Percentiles rank a stretch among this genome's conserved stretches.
Conservation (phyloP, 2,329 filamentous ascomycete genomes). For the Diplodia intermedia region DNA sequence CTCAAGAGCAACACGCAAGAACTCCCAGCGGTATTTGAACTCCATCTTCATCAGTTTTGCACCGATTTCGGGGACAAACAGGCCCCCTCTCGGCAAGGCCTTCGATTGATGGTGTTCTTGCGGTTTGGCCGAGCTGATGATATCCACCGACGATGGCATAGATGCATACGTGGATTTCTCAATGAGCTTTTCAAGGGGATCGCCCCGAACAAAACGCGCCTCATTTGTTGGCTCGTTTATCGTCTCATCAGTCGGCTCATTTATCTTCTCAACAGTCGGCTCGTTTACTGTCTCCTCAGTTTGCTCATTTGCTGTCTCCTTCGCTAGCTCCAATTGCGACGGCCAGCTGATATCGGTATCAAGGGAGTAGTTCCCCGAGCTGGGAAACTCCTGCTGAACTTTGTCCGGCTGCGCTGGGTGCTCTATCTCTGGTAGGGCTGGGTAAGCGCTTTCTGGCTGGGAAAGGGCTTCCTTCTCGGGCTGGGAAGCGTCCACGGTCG, state of each 20-base stretch:
- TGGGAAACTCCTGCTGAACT: not conserved
- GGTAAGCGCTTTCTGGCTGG: no score
- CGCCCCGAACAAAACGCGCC: not conserved
- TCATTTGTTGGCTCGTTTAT: not conserved
- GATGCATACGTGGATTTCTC: not conserved
- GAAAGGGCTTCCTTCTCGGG: no score
- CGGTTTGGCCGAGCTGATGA: not conserved
- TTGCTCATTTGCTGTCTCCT: not conserved
- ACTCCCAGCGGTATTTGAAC: conserved; percentile 47
- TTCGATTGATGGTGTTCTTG: conserved; percentile 39
- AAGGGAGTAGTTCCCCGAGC: conserved; percentile 2
- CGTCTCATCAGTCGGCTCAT: not conserved
- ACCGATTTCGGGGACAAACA: conserved; percentile 41
- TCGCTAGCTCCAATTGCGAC: not conserved
- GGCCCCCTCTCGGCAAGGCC: conserved; percentile 39
- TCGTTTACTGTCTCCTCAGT: not conserved
- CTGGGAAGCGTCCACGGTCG: not conserved
- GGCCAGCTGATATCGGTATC: no score
- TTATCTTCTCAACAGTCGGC: no score
- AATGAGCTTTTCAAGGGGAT: not conserved
- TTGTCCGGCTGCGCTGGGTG: not conserved
- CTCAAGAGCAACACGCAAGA: conserved; percentile 40
- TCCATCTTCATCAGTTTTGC: conserved; percentile 35
- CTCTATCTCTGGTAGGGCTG: no score
- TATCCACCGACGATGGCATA: not conserved